Percentiles rank a stretch among this genome's conserved stretches.
phyloP scores from a whole-genome alignment of 2,329 filamentous ascomycete species.

The Penicillium brasilianum region DNA sequence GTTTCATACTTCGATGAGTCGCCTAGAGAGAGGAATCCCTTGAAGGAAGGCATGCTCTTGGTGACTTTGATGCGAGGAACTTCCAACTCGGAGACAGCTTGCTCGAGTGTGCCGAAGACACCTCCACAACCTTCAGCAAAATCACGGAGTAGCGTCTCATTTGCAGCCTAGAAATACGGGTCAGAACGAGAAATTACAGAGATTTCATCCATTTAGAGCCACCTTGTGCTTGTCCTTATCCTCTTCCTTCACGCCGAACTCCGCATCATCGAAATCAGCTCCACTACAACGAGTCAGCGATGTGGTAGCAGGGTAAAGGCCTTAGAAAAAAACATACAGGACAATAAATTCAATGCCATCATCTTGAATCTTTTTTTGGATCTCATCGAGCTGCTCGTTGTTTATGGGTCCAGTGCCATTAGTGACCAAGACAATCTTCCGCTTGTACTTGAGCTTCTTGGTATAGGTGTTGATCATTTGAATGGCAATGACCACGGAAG shows the following conservation, averaged over 20 bases:
- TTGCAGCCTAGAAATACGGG: conserved; percentile 60
- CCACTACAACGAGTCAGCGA: conserved; percentile 61
- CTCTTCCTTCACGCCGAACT: conserved; percentile 91
- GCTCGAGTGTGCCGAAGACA: conserved; percentile 79
- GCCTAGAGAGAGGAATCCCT: conserved; percentile 79
- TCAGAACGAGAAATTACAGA: background rate
- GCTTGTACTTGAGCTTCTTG: conserved; percentile 79
- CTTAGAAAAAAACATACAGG: conserved; percentile 63
- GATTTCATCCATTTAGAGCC: conserved; percentile 1
- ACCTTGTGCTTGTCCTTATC: conserved; percentile 76
- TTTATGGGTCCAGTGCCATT: conserved; percentile 78
- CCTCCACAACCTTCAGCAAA: conserved; percentile 73
- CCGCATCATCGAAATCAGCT: conserved; percentile 89
- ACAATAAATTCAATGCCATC: conserved; percentile 78
- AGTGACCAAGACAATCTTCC: conserved; percentile 83
- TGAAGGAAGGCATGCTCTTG: conserved; percentile 78
- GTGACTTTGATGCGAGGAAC: conserved; percentile 76
- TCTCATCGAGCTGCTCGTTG: conserved; percentile 70
- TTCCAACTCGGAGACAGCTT: conserved; percentile 80
- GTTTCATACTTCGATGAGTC: conserved; percentile 73
- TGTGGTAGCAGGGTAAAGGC: background rate
- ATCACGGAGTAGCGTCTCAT: conserved; percentile 70
- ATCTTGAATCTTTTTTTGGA: conserved; percentile 74
- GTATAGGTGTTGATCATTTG: conserved; percentile 82
- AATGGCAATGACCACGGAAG: conserved; percentile 82